phyloP scores from a whole-genome alignment of 2,329 filamentous ascomycete genomes.

The Pseudogymnoascus sp. region DNA sequence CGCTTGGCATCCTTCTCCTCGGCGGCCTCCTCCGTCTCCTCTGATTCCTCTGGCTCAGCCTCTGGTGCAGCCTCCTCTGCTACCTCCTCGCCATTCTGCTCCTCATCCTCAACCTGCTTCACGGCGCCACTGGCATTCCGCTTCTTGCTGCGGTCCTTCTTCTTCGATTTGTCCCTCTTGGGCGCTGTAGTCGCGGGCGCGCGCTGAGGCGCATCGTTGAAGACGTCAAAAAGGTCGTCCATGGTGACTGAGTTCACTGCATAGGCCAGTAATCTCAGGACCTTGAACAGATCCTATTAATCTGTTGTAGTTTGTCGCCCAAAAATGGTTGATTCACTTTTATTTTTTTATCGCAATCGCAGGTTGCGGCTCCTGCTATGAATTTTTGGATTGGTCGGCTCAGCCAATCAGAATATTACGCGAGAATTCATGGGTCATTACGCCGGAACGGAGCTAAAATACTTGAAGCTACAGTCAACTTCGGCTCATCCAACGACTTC shows the following conservation, averaged over 20 bases:
- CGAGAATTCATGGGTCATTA: constrained; percentile 2
- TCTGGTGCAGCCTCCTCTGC: constrained; percentile 20
- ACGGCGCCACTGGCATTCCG: constrained; percentile 73
- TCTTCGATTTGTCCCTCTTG: constrained; percentile 36
- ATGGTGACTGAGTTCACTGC: constrained; percentile 33
- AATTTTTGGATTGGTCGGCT: constrained; percentile 2
- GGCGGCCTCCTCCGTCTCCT: constrained; percentile 33
- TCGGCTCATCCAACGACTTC: constrained; percentile 11
- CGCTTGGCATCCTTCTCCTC: constrained; percentile 47
- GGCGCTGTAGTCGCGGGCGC: constrained; percentile 26
- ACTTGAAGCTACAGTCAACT: constrained; percentile 8
- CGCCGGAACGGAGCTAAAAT: constrained; percentile 2
- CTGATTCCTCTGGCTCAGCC: constrained; percentile 23
- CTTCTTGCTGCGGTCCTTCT: constrained; percentile 66
- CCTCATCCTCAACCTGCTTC: constrained; percentile 43
- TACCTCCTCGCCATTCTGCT: constrained; percentile 56
- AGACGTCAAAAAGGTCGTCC: constrained; percentile 78
- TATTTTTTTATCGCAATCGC: constrained; percentile 9
- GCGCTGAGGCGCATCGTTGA: constrained; percentile 57
- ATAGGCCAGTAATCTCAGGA: constrained; percentile 7
- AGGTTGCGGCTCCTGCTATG: constrained; percentile 6
- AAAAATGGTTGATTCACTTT: background rate
- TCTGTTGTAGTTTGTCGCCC: background rate
- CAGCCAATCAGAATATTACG: constrained; percentile 7
- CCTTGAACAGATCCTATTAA: constrained; percentile 6